Conservation (phyloP, 371 early-diverging fungal genomes). For the Circinella minor region DNA sequence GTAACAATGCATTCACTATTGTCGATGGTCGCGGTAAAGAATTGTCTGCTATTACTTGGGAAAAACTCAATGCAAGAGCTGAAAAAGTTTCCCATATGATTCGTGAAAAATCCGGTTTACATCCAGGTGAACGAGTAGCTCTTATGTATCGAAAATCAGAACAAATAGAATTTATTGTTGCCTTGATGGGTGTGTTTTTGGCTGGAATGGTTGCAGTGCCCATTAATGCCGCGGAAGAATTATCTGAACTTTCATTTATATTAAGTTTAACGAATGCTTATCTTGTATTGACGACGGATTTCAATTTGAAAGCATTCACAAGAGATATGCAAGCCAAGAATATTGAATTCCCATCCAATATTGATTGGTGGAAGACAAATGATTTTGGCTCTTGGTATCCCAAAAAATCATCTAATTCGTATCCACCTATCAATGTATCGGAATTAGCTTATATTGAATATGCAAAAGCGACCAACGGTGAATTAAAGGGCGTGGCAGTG, state of each 20-base stretch:
- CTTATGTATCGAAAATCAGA: constrained; percentile 84
- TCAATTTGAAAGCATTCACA: constrained; percentile 71
- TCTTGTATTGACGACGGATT: constrained; percentile 82
- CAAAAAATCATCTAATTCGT: constrained; percentile 45
- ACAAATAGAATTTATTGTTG: constrained; percentile 77
- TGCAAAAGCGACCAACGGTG: constrained; percentile 81
- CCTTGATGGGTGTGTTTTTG: constrained; percentile 79
- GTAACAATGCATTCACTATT: constrained; percentile 65
- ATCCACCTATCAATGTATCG: constrained; percentile 44
- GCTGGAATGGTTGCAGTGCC: constrained; percentile 88
- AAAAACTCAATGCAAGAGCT: constrained; percentile 71
- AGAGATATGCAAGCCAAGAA: constrained; percentile 67
- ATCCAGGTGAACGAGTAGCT: constrained; percentile 73
- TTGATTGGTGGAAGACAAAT: constrained; percentile 82
- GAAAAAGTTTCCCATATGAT: constrained; percentile 72
- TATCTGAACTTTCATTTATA: constrained; percentile 78
- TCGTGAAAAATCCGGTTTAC: constrained; percentile 57
- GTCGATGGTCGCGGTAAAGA: constrained; percentile 82
- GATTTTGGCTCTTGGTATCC: constrained; percentile 69
- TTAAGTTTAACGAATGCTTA: constrained; percentile 67
- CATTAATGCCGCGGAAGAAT: constrained; percentile 77
- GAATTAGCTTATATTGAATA: constrained; percentile 90
- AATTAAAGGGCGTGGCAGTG: constrained; percentile 83
- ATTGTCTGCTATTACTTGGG: constrained; percentile 68
- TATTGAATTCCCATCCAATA: constrained; percentile 64